phyloP scores from a whole-genome alignment of 1,284 basidiomycete species.

The Ganoderma boninense region DNA sequence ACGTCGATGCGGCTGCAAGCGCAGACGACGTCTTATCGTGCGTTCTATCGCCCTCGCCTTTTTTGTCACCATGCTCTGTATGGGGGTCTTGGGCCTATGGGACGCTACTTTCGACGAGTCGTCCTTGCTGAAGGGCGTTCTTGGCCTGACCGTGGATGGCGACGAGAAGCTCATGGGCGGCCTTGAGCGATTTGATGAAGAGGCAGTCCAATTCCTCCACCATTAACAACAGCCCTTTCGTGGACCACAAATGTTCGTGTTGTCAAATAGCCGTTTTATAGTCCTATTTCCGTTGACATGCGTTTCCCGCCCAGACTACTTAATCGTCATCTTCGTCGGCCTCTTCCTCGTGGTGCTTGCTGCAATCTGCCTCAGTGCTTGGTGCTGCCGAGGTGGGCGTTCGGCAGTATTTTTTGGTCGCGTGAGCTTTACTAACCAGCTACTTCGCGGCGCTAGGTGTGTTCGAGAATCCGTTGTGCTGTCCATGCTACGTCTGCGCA shows the following conservation, averaged over 20 bases:
- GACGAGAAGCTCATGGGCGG: slow-evolving; percentile 26
- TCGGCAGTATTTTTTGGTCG: neutral
- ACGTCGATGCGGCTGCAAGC: slow-evolving; percentile 23
- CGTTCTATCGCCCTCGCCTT: slow-evolving; percentile 19
- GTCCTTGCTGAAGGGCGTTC: slow-evolving; percentile 17
- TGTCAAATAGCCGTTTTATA: no score
- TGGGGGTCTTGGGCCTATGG: slow-evolving; percentile 21
- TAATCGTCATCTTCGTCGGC: slow-evolving; percentile 33
- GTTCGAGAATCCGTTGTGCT: slow-evolving; percentile 34
- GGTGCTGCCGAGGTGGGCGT: slow-evolving; percentile 31
- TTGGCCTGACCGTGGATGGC: slow-evolving; percentile 24
- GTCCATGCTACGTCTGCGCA: slow-evolving; percentile 34
- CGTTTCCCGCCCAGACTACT: slow-evolving; percentile 20
- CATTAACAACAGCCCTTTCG: slow-evolving; percentile 18
- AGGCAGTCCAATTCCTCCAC: slow-evolving; percentile 21
- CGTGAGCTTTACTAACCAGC: neutral
- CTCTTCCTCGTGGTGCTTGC: slow-evolving; percentile 31
- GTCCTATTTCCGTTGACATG: neutral
- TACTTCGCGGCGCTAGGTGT: slow-evolving; percentile 12
- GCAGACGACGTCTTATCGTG: slow-evolving; percentile 22
- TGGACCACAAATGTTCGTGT: slow-evolving; percentile 29
- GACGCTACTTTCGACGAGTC: slow-evolving; percentile 24
- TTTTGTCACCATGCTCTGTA: slow-evolving; percentile 18
- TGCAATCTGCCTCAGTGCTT: slow-evolving; percentile 31
- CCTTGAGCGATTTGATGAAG: slow-evolving; percentile 30